Conservation (phyloP, 2,329 filamentous ascomycete species). For the Aspergillus puulaauensis region DNA sequence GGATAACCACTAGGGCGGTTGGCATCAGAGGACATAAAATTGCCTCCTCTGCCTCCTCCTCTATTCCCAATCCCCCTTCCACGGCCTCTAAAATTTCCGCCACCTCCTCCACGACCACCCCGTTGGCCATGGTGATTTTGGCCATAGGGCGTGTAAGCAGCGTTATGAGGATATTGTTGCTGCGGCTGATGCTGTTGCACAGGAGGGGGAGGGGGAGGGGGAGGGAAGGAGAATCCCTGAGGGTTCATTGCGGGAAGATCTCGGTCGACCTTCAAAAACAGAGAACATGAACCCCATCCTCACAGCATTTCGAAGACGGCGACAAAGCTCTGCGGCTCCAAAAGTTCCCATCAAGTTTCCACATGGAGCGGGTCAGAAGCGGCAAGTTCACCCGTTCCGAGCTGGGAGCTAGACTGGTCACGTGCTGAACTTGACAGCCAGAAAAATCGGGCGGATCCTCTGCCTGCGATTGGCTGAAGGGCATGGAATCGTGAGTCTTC, state of each 20-base stretch:
- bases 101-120: slow-evolving; percentile 27
- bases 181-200: slow-evolving; percentile 22
- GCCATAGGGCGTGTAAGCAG: slow-evolving; percentile 24
- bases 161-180: slow-evolving; percentile 16
- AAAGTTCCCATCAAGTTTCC: slow-evolving; percentile 2
- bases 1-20: slow-evolving; percentile 23
- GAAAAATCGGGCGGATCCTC: slow-evolving; percentile 18
- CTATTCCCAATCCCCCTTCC: slow-evolving; percentile 36
- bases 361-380: slow-evolving; percentile 5
- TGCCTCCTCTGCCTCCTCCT: slow-evolving; percentile 30
- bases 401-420: slow-evolving; percentile 11
- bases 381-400: slow-evolving; percentile 26
- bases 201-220: slow-evolving; percentile 46
- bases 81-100: slow-evolving; percentile 31
- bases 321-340: slow-evolving; percentile 6
- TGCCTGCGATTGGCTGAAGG: slow-evolving; percentile 21
- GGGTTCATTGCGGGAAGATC: slow-evolving; percentile 36
- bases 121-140: slow-evolving; percentile 26
- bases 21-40: slow-evolving; percentile 22
- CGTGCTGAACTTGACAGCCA: slow-evolving; percentile 11
- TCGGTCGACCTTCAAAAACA: slow-evolving; percentile 24
- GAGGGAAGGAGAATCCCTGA: slow-evolving; percentile 48
- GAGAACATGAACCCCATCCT: slow-evolving; percentile 26
- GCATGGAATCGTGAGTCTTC: slow-evolving; percentile 2
- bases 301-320: slow-evolving; percentile 22